These are phyloP conservation scores for Thelonectria rubi DNA, from an alignment of 2,329 filamentous ascomycete genomes.

Conservation along the genomic window DNA sequence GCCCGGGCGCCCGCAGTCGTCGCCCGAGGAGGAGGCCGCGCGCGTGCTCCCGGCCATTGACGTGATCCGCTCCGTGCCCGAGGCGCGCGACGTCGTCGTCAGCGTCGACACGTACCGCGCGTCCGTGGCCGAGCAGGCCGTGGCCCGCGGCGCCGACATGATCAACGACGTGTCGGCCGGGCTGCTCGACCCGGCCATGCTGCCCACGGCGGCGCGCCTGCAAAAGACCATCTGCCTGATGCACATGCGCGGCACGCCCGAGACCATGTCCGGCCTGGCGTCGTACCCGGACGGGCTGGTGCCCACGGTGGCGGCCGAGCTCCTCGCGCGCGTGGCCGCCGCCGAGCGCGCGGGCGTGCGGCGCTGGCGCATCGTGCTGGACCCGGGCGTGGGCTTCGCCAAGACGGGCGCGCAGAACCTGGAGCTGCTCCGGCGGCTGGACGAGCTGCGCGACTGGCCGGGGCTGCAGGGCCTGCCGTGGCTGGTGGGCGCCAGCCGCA, in stretches of 20 bases:
- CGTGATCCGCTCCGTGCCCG: conserved; percentile 73
- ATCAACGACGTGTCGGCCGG: conserved; percentile 96
- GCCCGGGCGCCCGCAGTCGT: conserved; percentile 75
- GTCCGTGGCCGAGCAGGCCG: conserved; percentile 78
- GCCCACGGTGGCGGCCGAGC: conserved; percentile 70
- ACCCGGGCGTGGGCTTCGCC: conserved; percentile 94
- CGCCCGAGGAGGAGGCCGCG: conserved; percentile 75
- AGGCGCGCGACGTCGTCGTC: conserved; percentile 72
- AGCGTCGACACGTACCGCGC: conserved; percentile 95
- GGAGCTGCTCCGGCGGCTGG: conserved; percentile 75
- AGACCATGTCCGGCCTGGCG: conserved; percentile 78
- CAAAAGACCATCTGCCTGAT: conserved; percentile 84
- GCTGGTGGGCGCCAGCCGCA: conserved; percentile 89
- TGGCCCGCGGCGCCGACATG: conserved; percentile 84
- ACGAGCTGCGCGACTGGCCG: conserved; percentile 70
- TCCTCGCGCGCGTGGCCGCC: conserved; percentile 73
- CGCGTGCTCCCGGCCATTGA: conserved; percentile 83
- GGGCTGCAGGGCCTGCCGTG: conserved; percentile 79
- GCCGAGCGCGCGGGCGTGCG: conserved; percentile 84
- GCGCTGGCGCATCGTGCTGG: conserved; percentile 93
- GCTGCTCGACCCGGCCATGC: conserved; percentile 80
- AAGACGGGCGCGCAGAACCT: conserved; percentile 86
- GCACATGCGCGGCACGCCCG: conserved; percentile 92
- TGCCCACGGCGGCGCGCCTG: conserved; percentile 78
- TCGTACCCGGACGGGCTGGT: conserved; percentile 76